Percentiles rank a stretch among this genome's conserved stretches.
Evolutionary conservation across 352 stramenopile species (phyloP).

Genomic region (Globisporangium perplexum): DNA sequence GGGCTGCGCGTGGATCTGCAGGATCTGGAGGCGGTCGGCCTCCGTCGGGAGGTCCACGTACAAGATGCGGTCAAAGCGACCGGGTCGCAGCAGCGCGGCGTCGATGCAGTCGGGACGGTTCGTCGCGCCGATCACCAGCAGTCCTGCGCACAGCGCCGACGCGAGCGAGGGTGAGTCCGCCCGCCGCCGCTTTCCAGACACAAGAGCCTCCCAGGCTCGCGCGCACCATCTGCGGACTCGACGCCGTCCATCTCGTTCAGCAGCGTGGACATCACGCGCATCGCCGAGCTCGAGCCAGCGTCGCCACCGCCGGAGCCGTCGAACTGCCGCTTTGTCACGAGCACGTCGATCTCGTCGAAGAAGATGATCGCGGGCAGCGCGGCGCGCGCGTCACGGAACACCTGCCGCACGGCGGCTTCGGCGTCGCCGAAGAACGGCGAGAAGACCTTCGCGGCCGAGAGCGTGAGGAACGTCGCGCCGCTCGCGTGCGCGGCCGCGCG

Average conservation of each 20-base stretch:
- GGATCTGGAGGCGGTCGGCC: slow-evolving; percentile 51
- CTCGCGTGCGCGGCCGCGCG: slow-evolving; percentile 71
- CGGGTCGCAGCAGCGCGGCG: slow-evolving; percentile 94
- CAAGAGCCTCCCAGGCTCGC: background rate
- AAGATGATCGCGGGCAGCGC: slow-evolving; percentile 90
- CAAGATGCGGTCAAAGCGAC: slow-evolving; percentile 94
- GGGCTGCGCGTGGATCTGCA: slow-evolving; percentile 65
- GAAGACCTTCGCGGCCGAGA: slow-evolving; percentile 86
- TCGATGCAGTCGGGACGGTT: slow-evolving; percentile 98
- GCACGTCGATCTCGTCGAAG: slow-evolving; percentile 86
- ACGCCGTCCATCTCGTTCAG: slow-evolving; percentile 98
- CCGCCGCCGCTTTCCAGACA: background rate
- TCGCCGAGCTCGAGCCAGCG: slow-evolving; percentile 49
- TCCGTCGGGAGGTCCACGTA: slow-evolving; percentile 90
- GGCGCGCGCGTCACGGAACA: slow-evolving; percentile 71
- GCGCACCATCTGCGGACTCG: slow-evolving; percentile 84
- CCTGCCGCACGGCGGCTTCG: slow-evolving; percentile 73
- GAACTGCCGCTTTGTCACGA: slow-evolving; percentile 80
- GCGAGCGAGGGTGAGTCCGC: background rate
- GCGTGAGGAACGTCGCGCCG: slow-evolving; percentile 78
- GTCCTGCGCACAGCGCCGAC: slow-evolving; percentile 13
- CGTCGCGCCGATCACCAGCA: slow-evolving; percentile 97
- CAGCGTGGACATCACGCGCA: slow-evolving; percentile 95
- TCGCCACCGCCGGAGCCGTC: slow-evolving; percentile 29
- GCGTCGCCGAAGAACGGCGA: slow-evolving; percentile 88